These are phyloP conservation scores for Boletus sp. DNA, from an alignment of 1,284 basidiomycete genomes.

Conservation along the genomic window DNA sequence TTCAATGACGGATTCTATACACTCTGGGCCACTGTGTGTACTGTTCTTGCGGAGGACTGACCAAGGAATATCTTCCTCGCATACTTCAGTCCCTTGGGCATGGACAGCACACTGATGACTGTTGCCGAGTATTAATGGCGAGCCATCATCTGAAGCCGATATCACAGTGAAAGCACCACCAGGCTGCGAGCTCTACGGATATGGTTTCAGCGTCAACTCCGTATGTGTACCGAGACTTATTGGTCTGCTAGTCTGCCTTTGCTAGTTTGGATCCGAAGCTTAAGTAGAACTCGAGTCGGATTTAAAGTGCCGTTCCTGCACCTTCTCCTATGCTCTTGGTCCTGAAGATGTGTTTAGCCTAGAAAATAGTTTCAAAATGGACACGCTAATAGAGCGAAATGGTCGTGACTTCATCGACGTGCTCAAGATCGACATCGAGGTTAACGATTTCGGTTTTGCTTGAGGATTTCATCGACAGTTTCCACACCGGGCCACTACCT, in stretches of 20 bases:
- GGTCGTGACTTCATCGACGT: conserved; percentile 42
- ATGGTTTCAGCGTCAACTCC: conserved; percentile 47
- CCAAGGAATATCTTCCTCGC: too few species aligned
- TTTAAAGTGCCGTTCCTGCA: conserved; percentile 46
- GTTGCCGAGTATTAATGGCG: too few species aligned
- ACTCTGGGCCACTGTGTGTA: conserved; percentile 21
- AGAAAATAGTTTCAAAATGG: conserved; percentile 38
- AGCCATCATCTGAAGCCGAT: too few species aligned
- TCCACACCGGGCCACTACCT: conserved; percentile 31
- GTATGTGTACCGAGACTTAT: too few species aligned
- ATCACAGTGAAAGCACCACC: too few species aligned
- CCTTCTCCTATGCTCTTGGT: conserved; percentile 42
- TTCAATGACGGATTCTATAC: conserved; percentile 35
- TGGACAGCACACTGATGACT: too few species aligned
- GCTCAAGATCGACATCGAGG: conserved; percentile 50
- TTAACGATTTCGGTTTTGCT: conserved; percentile 43
- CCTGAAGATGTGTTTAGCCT: conserved; percentile 32
- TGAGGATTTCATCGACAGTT: conserved; percentile 35
- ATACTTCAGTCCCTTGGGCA: too few species aligned
- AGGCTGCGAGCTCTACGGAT: conserved; percentile 46
- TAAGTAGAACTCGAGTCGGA: conserved; percentile 28
- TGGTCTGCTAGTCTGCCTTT: too few species aligned
- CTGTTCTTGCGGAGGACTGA: too few species aligned
- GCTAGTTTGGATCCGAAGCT: too few species aligned
- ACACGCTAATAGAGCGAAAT: conserved; percentile 41